These are phyloP conservation scores for Fusarium coicis DNA, from an alignment of 2,329 filamentous ascomycete genomes.

Conservation along the genomic window DNA sequence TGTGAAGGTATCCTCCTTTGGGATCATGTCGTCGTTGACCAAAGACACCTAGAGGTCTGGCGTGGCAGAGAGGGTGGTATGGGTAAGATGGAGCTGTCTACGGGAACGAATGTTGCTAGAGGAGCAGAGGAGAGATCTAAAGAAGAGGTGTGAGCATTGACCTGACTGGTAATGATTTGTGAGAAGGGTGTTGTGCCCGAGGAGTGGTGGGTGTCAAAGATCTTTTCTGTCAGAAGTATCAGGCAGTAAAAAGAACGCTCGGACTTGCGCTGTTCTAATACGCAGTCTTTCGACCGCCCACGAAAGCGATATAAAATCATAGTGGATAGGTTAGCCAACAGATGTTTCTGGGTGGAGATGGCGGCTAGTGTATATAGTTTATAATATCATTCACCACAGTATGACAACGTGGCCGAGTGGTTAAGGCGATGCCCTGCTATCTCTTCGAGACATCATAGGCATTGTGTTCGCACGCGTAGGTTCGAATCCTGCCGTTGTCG, in stretches of 20 bases:
- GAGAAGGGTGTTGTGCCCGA: not conserved
- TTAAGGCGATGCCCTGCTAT: slow-evolving; percentile 32
- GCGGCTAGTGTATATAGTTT: fast-evolving
- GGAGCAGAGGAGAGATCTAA: not conserved
- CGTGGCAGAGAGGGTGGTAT: not conserved
- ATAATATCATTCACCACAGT: too few relatives aligned
- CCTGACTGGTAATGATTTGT: not conserved
- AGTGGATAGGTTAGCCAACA: not conserved
- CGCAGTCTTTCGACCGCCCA: not conserved
- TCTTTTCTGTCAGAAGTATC: not conserved
- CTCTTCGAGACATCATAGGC: slow-evolving; percentile 23
- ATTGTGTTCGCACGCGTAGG: slow-evolving; percentile 32
- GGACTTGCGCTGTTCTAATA: not conserved
- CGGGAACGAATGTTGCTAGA: not conserved
- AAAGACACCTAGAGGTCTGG: not conserved
- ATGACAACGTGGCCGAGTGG: slow-evolving; percentile 28
- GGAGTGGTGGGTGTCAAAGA: not conserved
- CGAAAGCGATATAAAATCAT: too few relatives aligned
- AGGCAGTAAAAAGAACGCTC: not conserved
- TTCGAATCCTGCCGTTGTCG: slow-evolving; percentile 31
- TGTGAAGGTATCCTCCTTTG: not conserved
- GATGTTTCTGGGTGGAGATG: not conserved
- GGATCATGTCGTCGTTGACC: not conserved
- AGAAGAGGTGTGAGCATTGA: not conserved
- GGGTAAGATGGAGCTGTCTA: not conserved